Evolutionary conservation across 345 rosid species (phyloP).

Genomic region (Tarenaya hassleriana): DNA sequence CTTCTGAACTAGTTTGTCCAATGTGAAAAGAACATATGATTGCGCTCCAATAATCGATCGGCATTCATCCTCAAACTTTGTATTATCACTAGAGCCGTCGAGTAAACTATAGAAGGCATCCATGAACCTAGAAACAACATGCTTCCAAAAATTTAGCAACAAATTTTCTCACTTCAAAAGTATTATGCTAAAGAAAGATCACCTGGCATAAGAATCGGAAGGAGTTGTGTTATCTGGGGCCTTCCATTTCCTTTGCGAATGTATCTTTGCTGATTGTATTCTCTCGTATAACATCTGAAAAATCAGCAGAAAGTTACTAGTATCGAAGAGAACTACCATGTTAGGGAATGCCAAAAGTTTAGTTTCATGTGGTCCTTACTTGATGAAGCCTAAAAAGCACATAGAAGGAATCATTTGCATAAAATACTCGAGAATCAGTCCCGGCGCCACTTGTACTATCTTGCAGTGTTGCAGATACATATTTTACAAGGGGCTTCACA

Average conservation of each 20-base stretch:
- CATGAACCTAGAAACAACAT: constrained; percentile 53
- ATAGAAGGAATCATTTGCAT: constrained; percentile 93
- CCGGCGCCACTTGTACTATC: constrained; percentile 42
- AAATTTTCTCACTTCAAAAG: not conserved
- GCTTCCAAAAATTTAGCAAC: constrained; percentile 12
- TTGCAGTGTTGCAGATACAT: constrained; percentile 47
- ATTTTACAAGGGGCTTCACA: constrained; percentile 87
- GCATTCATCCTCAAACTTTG: constrained; percentile 96
- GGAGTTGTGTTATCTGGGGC: constrained; percentile 60
- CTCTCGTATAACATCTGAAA: constrained; percentile 84
- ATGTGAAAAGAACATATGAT: constrained; percentile 83
- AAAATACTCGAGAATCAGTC: constrained; percentile 59
- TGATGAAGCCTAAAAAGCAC: constrained; percentile 97
- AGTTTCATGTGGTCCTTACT: constrained; percentile 37
- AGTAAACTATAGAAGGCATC: constrained; percentile 84
- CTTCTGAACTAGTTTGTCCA: constrained; percentile 90
- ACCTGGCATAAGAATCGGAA: constrained; percentile 85
- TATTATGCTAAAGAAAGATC: constrained; percentile 16
- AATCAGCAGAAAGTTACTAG: constrained; percentile 12
- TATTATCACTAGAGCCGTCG: constrained; percentile 86
- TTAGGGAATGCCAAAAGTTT: constrained; percentile 11
- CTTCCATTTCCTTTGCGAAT: constrained; percentile 91
- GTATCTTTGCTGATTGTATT: constrained; percentile 86
- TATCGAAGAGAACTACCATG: not conserved
- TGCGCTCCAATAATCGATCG: constrained; percentile 95